Evolutionary conservation across 2,329 filamentous ascomycete genomes (phyloP).

Genomic region (Pyrenochaeta sp.): DNA sequence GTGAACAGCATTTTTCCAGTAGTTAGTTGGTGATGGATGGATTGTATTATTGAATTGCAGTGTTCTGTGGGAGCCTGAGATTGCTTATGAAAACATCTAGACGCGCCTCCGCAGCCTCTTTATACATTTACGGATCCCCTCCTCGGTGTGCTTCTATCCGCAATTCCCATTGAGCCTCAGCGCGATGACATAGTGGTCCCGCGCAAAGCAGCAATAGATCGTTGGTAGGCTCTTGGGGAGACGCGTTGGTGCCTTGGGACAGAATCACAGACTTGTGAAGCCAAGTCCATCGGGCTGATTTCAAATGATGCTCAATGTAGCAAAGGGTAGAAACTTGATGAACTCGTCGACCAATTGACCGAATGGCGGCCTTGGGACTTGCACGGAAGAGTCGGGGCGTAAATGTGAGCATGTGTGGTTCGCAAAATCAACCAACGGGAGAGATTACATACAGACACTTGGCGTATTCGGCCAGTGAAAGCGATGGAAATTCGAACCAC

Average conservation of each 20-base stretch:
- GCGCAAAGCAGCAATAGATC: conserved; percentile 3
- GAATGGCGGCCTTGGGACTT: conserved; percentile 14
- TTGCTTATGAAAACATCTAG: conserved; percentile 10
- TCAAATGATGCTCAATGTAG: conserved; percentile 10
- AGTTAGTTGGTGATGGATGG: background rate
- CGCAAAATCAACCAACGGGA: conserved; percentile 1
- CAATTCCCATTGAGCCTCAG: background rate
- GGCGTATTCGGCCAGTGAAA: conserved; percentile 4
- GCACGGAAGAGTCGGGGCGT: background rate
- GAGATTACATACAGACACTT: background rate
- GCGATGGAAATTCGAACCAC: background rate
- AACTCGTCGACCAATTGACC: conserved; percentile 1
- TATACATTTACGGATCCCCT: conserved; percentile 24
- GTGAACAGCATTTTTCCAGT: conserved; percentile 32
- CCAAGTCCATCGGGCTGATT: conserved; percentile 25
- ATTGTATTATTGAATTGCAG: background rate
- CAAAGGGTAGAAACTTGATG: background rate
- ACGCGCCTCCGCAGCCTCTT: conserved; percentile 10
- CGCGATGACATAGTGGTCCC: conserved; percentile 27
- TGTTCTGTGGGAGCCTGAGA: background rate
- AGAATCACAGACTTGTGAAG: conserved; percentile 8
- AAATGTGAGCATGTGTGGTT: conserved; percentile 1
- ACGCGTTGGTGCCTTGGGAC: conserved; percentile 16
- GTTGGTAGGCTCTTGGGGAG: conserved; percentile 21
- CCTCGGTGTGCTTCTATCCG: background rate